These are phyloP conservation scores for Aspergillus hortae DNA, from an alignment of 2,329 filamentous ascomycete species.

Conservation along the genomic window DNA sequence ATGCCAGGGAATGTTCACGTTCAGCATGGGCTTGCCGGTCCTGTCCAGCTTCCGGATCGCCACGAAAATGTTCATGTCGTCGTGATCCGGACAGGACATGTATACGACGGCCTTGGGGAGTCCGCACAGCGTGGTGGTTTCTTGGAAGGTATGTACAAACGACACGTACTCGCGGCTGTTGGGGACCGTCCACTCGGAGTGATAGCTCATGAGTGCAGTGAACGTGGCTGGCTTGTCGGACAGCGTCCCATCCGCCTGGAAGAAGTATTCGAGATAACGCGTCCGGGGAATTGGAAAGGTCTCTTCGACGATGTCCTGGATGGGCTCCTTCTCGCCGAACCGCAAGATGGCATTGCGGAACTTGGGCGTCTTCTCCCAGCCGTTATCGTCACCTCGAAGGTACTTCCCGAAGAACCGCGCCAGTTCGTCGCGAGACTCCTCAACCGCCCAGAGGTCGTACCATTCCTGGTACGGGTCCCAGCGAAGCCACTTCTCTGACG, in stretches of 20 bases:
- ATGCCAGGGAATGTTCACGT: constrained; percentile 42
- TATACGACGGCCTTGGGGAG: constrained; percentile 47
- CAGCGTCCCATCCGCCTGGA: constrained; percentile 16
- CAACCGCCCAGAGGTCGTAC: constrained; percentile 42
- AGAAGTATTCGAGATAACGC: constrained; percentile 31
- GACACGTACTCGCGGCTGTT: constrained; percentile 14
- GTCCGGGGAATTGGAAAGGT: constrained; percentile 36
- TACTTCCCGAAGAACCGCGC: constrained; percentile 46
- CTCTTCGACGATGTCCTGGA: constrained; percentile 29
- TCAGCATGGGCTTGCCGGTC: constrained; percentile 40
- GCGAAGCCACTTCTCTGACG: constrained; percentile 45
- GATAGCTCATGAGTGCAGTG: constrained; percentile 24
- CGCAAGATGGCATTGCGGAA: constrained; percentile 43
- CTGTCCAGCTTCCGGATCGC: constrained; percentile 44
- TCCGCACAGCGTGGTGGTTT: constrained; percentile 42
- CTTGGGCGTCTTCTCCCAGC: constrained; percentile 46
- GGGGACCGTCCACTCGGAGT: constrained; percentile 24
- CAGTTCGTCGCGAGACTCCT: constrained; percentile 36
- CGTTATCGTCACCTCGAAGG: constrained; percentile 43
- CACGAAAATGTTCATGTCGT: constrained; percentile 47
- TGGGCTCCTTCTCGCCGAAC: constrained; percentile 28
- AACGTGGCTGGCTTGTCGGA: not conserved
- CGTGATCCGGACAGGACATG: constrained; percentile 40
- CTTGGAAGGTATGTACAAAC: constrained; percentile 41
- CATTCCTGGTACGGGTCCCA: constrained; percentile 43